Evolutionary conservation across 1,284 basidiomycete species (phyloP), one percentile per base, ranked within the genome.

Genomic region (Coniophora puteana): DNA sequence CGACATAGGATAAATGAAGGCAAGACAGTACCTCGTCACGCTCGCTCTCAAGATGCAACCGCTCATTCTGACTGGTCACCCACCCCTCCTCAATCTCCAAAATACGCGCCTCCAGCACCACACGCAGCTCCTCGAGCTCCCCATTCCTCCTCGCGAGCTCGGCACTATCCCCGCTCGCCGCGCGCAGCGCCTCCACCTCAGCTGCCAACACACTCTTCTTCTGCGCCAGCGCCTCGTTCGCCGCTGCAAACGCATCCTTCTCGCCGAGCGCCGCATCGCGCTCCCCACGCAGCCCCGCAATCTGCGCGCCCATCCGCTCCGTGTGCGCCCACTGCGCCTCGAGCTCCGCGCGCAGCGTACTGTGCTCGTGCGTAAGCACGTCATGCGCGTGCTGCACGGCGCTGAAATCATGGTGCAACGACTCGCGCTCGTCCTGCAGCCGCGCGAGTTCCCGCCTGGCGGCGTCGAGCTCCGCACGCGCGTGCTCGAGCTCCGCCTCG

Each of bases 251-350:
- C 16, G 59, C 58, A 27, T 65, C 64, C n/a, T 62, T 61, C 49
- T 69, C 67, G 69, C 25, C 77, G 48, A 21, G 59, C 60, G 28
- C 23, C 3, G n/a, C 20, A 13, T 46, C 44, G 22, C 39, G 28
- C 13, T 21, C 30, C 4, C 16, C 52, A 36, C 62, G 53, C 23
- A 68, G 46, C 10, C 45, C 46, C 18, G 72, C 65, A 45, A 78
- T 71, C 14, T 43, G 8, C 35, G 72, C 72, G 13, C 64, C 53
- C 11, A 61, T 55, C 30, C 53, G 69, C 57, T 77, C 77, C 16
- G 81, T 78, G 48, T 80, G 66, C 38, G 70, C 67, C 74, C 79
- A 80, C 55, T 80, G 80, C 6, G 76, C 74, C 49, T 80, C 75
- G 28, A 82, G 58, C 55, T 83, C 78, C 2, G 65, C 61, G 57